Evolutionary conservation across 2,329 filamentous ascomycete species (phyloP).

Genomic region (Herpotrichia juniperi): DNA sequence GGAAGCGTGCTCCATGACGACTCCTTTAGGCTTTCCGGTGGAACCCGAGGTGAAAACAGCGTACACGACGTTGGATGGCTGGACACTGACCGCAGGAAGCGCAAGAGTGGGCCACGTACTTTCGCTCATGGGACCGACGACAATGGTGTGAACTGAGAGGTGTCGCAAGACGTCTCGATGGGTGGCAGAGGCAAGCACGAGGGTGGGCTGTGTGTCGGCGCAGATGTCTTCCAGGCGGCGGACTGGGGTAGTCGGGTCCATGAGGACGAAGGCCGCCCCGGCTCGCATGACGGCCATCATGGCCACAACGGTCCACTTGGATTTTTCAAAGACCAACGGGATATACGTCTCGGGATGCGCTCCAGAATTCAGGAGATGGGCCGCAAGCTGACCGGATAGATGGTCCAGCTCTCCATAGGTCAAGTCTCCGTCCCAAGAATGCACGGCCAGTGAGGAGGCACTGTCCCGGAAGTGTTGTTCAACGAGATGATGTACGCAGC

Average conservation of each 20-base stretch:
- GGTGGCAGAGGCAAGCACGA: no score
- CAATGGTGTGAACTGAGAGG: no score
- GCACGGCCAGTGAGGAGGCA: neutral
- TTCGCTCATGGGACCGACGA: no score
- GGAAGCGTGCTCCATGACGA: conserved; percentile 35
- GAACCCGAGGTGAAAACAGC: conserved; percentile 18
- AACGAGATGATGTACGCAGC: no score
- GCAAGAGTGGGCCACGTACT: no score
- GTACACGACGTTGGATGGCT: no score
- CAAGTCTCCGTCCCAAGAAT: neutral
- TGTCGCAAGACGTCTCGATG: no score
- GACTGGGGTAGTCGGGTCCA: neutral
- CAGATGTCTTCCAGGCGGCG: neutral
- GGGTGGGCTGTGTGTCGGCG: no score
- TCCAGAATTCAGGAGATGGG: neutral
- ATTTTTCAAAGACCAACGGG: neutral
- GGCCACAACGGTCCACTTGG: neutral
- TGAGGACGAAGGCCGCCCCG: neutral
- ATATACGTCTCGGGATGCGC: neutral
- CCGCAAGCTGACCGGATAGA: neutral
- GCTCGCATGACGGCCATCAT: neutral
- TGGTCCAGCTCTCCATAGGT: neutral
- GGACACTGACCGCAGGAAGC: no score
- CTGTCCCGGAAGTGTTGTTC: no score
- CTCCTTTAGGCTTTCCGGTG: conserved; percentile 15